These are phyloP conservation scores for Pseudonitzschia multistriata DNA, from an alignment of 108 stramenopile genomes.

Conservation along the genomic window DNA sequence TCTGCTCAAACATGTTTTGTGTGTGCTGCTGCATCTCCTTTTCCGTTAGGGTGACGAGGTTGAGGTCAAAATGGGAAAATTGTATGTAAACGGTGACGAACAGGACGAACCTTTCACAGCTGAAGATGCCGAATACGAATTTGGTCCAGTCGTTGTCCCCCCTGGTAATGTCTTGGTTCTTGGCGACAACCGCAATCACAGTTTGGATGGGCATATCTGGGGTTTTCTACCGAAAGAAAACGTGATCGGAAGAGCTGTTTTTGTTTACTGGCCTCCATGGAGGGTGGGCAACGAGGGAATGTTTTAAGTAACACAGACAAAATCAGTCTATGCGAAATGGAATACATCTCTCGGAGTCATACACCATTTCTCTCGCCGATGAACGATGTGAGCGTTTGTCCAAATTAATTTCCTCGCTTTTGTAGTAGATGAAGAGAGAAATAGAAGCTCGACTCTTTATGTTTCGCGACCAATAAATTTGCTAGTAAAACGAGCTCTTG, in stretches of 20 bases:
- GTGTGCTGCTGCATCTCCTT: background rate
- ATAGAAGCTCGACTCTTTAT: no score
- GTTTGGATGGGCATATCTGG: slow-evolving; percentile 90
- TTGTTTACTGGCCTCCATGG: slow-evolving; percentile 92
- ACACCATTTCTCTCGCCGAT: no score
- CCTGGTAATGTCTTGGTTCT: slow-evolving; percentile 78
- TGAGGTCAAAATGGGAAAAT: slow-evolving; percentile 77
- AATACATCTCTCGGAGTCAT: no score
- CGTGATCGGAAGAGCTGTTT: slow-evolving; percentile 77
- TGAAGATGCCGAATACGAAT: slow-evolving; percentile 83
- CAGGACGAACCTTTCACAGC: slow-evolving; percentile 91
- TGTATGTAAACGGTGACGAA: slow-evolving; percentile 85
- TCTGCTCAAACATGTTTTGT: background rate
- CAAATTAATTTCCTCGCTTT: no score
- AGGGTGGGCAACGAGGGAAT: slow-evolving; percentile 78
- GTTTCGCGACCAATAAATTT: no score
- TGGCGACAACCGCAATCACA: slow-evolving; percentile 92
- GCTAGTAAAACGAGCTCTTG: no score
- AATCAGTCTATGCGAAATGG: no score
- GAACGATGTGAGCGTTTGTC: no score
- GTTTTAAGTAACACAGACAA: slow-evolving; percentile 33
- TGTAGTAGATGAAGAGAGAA: no score
- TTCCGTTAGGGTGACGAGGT: slow-evolving; percentile 77
- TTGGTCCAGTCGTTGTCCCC: slow-evolving; percentile 85
- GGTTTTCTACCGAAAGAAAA: slow-evolving; percentile 72